A percentile compares a stretch with the other conserved stretches of the same genome.
Conservation (phyloP, 331 rosid species). For the Erythrophleum ivorense region DNA sequence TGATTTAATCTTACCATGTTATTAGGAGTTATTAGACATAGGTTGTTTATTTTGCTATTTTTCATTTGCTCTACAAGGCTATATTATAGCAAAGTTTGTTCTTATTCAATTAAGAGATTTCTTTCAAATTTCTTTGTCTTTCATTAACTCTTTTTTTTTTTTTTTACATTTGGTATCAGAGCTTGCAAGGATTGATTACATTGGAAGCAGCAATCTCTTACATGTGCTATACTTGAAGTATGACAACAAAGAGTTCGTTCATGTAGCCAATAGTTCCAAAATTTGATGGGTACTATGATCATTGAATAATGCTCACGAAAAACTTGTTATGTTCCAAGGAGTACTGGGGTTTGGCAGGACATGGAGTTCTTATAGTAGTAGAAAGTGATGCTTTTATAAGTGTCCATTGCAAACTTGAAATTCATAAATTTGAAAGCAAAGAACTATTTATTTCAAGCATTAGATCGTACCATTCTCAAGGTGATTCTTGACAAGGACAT, state of each 20-base stretch:
- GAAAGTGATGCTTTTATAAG: not conserved
- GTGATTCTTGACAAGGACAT: not conserved
- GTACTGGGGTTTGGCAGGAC: not conserved
- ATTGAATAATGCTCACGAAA: constrained; percentile 2
- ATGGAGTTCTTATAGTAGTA: not conserved
- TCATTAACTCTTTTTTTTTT: no score
- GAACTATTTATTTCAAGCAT: constrained; percentile 2
- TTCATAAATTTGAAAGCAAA: constrained; percentile 4
- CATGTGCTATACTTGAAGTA: no score
- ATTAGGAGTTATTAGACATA: no score
- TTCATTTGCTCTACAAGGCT: no score
- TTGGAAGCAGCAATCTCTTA: no score
- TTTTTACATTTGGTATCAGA: no score
- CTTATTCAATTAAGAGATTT: no score
- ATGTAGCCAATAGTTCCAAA: constrained; percentile 3
- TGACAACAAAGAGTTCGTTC: not conserved
- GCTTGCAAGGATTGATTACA: no score
- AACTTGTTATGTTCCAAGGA: not conserved
- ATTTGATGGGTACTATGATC: constrained; percentile 17
- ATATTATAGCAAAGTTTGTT: no score
- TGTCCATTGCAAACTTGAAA: not conserved
- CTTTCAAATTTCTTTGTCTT: no score
- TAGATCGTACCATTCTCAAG: not conserved
- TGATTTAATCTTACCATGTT: no score
- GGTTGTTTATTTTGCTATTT: no score